phyloP scores from a whole-genome alignment of 352 stramenopile genomes.

The Phytophthora pseudosyringae region DNA sequence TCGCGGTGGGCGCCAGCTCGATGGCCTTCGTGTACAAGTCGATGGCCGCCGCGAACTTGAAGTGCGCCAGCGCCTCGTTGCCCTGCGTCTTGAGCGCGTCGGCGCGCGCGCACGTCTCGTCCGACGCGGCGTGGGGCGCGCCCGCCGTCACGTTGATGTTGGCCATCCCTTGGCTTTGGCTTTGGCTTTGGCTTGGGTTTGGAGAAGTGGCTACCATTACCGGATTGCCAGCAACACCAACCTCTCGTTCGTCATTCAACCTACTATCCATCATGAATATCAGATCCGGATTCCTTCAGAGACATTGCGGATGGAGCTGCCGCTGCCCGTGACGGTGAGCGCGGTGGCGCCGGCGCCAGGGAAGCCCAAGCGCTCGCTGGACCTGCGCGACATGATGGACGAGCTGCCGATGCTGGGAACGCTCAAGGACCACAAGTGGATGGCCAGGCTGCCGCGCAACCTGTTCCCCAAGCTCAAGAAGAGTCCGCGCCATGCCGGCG shows the following conservation, averaged over 20 bases:
- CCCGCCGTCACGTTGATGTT: constrained; percentile 55
- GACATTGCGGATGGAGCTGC: constrained; percentile 24
- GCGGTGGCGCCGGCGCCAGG: constrained; percentile 4
- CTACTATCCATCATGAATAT: constrained; percentile 20
- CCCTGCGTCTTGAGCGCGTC: constrained; percentile 87
- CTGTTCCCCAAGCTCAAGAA: constrained; percentile 36
- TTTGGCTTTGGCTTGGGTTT: constrained; percentile 1
- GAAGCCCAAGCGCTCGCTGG: constrained; percentile 39
- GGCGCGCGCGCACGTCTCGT: constrained; percentile 63
- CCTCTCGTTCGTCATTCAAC: constrained; percentile 12
- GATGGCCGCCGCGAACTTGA: constrained; percentile 83
- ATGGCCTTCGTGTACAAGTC: constrained; percentile 93
- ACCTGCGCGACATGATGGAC: constrained; percentile 65
- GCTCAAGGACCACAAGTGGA: constrained; percentile 75
- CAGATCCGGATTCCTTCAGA: constrained; percentile 2
- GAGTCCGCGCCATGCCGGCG: constrained; percentile 17
- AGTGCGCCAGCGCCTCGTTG: constrained; percentile 83
- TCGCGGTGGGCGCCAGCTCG: constrained; percentile 85
- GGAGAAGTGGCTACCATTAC: neutral
- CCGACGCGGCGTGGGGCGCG: constrained; percentile 62
- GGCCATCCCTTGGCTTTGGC: constrained; percentile 35
- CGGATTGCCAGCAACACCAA: neutral
- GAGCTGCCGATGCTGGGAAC: constrained; percentile 60
- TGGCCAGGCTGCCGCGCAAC: constrained; percentile 59
- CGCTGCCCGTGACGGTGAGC: constrained; percentile 29